Evolutionary conservation across 257 asterid genomes (phyloP).

Genomic region (Solanum acaule): DNA sequence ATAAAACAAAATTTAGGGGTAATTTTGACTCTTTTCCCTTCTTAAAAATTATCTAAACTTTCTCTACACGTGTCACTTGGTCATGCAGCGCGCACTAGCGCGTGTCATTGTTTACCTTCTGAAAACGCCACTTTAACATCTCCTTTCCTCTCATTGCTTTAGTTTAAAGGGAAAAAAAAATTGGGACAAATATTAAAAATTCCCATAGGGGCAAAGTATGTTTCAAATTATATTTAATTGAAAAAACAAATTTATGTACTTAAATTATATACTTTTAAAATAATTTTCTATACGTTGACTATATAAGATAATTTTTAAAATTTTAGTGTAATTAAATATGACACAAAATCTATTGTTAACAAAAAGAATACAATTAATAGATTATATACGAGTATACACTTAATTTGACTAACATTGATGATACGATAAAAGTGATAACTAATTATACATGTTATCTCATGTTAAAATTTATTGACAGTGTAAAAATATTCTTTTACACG

Average conservation of each 20-base stretch:
- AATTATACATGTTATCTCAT: background rate
- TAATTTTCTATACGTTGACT: background rate
- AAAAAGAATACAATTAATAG: background rate
- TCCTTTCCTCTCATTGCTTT: background rate
- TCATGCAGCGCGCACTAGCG: background rate
- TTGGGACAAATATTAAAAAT: background rate
- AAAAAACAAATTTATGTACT: background rate
- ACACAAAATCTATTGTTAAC: background rate
- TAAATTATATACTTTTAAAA: background rate
- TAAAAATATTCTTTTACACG: background rate
- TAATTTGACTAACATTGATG: background rate
- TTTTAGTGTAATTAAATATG: background rate
- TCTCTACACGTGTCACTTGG: background rate
- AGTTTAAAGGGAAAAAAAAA: background rate
- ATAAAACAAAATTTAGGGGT: too few relatives aligned
- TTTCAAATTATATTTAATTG: background rate
- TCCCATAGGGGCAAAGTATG: background rate
- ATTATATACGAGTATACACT: background rate
- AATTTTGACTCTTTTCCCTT: too few relatives aligned
- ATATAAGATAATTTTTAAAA: background rate
- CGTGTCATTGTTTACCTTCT: slow-evolving; percentile 3
- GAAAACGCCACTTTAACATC: slow-evolving; percentile 54
- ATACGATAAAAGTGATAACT: background rate
- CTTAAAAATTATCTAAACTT: background rate
- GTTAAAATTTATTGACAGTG: too few relatives aligned